Conservation (phyloP, 2,329 filamentous ascomycete species). For the Paecilomyces sp. region DNA sequence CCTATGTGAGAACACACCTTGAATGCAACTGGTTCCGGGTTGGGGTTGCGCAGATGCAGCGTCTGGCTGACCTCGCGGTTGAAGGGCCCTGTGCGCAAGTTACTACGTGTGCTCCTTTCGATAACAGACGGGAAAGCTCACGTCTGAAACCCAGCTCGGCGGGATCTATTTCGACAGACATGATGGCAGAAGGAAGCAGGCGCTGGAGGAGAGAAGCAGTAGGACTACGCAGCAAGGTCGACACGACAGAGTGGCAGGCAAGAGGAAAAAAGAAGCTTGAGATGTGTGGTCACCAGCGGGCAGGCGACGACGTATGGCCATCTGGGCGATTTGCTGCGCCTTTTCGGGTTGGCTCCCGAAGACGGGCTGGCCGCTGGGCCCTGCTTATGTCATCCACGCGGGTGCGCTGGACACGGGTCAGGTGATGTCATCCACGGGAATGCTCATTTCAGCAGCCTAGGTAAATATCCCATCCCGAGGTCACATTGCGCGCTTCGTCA, state of each 20-base stretch:
- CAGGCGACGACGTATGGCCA: conserved; percentile 2
- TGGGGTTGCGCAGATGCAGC: conserved; percentile 52
- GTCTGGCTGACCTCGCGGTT: conserved; percentile 57
- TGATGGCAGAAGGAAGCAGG: conserved; percentile 38
- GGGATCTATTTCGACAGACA: conserved; percentile 94
- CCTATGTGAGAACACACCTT: conserved; percentile 42
- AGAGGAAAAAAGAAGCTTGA: not conserved
- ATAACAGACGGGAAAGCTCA: conserved; percentile 34
- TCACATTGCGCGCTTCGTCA: not conserved
- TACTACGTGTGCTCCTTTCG: conserved; percentile 9
- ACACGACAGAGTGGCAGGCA: conserved; percentile 5
- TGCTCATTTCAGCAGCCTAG: not conserved
- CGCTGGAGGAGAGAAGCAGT: conserved; percentile 11
- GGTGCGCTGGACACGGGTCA: conserved; percentile 15
- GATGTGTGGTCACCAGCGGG: conserved; percentile 2
- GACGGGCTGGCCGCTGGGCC: not conserved
- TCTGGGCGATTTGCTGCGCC: conserved; percentile 2
- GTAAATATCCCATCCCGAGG: not conserved
- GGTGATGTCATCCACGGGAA: conserved; percentile 22
- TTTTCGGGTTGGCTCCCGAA: not conserved
- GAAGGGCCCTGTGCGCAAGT: conserved; percentile 50
- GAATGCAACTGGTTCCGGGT: conserved; percentile 55
- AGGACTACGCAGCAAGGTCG: conserved; percentile 12
- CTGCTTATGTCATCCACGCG: not conserved
- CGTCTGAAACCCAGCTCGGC: conserved; percentile 88